Conservation (phyloP, 495 filamentous ascomycete genomes). For the Penicillium coprophilum region DNA sequence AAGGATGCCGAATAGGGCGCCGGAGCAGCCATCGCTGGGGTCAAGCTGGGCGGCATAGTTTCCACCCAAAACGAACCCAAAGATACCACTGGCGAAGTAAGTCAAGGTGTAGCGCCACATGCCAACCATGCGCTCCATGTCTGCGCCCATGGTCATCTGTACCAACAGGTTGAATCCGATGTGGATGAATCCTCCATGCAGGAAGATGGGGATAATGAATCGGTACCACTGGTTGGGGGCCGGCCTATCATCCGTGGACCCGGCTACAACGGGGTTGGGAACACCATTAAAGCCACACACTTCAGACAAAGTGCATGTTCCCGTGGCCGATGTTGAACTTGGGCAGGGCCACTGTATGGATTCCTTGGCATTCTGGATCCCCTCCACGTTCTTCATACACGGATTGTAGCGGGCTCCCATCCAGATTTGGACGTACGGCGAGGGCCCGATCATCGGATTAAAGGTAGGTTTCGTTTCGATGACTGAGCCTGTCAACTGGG, state of each 20-base stretch:
- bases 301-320: conserved; percentile 66
- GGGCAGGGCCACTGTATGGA: conserved; percentile 70
- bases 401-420: conserved; percentile 93
- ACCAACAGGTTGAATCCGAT: conserved; percentile 93
- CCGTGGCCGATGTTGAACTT: conserved; percentile 58
- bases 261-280: conserved; percentile 52
- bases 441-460: conserved; percentile 97
- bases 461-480: conserved; percentile 84
- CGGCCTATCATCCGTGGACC: conserved; percentile 43
- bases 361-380: conserved; percentile 58
- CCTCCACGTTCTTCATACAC: conserved; percentile 83
- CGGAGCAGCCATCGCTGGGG: conserved; percentile 84
- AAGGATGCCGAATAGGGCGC: conserved; percentile 85
- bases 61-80: conserved; percentile 92
- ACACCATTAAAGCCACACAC: conserved; percentile 80
- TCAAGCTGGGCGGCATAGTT: conserved; percentile 83
- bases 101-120: conserved; percentile 81
- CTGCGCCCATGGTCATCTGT: conserved; percentile 80
- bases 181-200: conserved; percentile 90
- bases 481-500: conserved; percentile 55
- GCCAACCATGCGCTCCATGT: conserved; percentile 89
- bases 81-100: conserved; percentile 89
- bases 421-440: conserved; percentile 84
- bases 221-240: conserved; percentile 92
- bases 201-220: conserved; percentile 93